Conservation (phyloP, 2,329 filamentous ascomycete genomes). For the Pseudogymnoascus destructans region DNA sequence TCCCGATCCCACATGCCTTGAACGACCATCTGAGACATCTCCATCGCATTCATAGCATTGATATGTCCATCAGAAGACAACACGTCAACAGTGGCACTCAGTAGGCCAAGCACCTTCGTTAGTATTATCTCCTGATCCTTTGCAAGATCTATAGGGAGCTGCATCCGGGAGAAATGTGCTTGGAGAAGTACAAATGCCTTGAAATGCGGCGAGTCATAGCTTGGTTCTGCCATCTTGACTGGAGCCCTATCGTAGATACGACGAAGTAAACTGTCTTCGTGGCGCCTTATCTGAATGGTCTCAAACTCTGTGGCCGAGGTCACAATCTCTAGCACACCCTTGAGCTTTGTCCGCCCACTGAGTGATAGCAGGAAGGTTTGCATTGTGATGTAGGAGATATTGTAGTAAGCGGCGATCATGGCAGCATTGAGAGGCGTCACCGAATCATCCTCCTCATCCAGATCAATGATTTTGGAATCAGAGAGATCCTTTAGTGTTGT, state of each 20-base stretch:
- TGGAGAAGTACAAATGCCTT: conserved; percentile 96
- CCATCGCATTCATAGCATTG: conserved; percentile 97
- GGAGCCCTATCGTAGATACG: conserved; percentile 91
- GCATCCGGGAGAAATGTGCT: conserved; percentile 95
- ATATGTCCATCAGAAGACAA: conserved; percentile 90
- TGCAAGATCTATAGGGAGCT: conserved; percentile 84
- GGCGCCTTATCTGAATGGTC: conserved; percentile 80
- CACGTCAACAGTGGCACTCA: conserved; percentile 89
- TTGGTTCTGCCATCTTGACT: conserved; percentile 82
- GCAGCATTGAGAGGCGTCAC: conserved; percentile 85
- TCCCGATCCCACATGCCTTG: conserved; percentile 99
- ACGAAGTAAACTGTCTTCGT: conserved; percentile 76
- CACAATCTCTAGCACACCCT: conserved; percentile 92
- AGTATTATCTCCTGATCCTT: conserved; percentile 91
- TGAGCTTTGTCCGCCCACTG: conserved; percentile 79
- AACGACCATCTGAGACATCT: conserved; percentile 98
- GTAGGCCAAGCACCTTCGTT: conserved; percentile 69
- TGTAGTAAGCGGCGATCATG: conserved; percentile 98
- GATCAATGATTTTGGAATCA: conserved; percentile 89
- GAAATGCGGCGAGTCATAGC: conserved; percentile 91
- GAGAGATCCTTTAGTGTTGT: conserved; percentile 78
- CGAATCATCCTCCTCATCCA: conserved; percentile 86
- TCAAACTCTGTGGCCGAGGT: conserved; percentile 97
- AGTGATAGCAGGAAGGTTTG: conserved; percentile 93
- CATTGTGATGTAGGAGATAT: conserved; percentile 98